A percentile compares a stretch with the other conserved stretches of the same genome.
Conservation (phyloP, 2,329 filamentous ascomycete species). For the Nakataea oryzae region DNA sequence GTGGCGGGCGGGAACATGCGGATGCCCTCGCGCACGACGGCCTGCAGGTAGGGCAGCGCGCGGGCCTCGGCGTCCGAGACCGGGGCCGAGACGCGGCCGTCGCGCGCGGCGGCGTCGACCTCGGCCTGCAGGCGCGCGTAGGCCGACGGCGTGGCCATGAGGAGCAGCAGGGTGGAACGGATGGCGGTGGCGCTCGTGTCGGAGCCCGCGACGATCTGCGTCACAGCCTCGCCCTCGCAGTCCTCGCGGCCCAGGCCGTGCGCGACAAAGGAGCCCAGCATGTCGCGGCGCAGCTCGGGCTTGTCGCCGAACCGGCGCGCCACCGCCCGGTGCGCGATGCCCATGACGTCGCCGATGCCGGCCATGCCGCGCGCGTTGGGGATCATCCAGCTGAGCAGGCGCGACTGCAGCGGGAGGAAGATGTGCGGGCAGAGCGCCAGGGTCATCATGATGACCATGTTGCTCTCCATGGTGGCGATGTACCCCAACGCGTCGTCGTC, state of each 20-base stretch:
- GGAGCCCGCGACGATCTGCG: constrained; percentile 30
- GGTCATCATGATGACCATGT: constrained; percentile 28
- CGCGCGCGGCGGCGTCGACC: constrained; percentile 8
- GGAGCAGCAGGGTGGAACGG: constrained; percentile 32
- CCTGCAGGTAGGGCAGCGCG: constrained; percentile 7
- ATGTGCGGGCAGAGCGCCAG: constrained; percentile 32
- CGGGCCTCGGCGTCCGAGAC: constrained; percentile 1
- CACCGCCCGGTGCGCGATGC: constrained; percentile 5
- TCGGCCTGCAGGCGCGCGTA: constrained; percentile 11
- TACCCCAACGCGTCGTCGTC: constrained; percentile 28
- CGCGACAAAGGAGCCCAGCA: constrained; percentile 10
- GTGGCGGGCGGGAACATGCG: constrained; percentile 13
- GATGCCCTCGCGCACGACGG: constrained; percentile 12
- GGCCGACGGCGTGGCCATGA: constrained; percentile 30
- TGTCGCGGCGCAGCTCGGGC: constrained; percentile 5
- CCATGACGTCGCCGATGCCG: constrained; percentile 9
- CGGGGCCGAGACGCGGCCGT: constrained; percentile 3
- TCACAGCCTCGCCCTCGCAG: constrained; percentile 6
- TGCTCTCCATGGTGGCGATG: constrained; percentile 29
- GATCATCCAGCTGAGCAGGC: constrained; percentile 20
- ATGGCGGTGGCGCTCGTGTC: constrained; percentile 41
- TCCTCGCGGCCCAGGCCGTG: constrained; percentile 12
- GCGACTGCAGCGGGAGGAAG: constrained; percentile 25
- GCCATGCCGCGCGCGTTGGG: constrained; percentile 7
- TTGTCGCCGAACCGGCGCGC: not conserved